Evolutionary conservation across 805 yeast genomes (phyloP).

Genomic region (Clavispora asparagi): DNA sequence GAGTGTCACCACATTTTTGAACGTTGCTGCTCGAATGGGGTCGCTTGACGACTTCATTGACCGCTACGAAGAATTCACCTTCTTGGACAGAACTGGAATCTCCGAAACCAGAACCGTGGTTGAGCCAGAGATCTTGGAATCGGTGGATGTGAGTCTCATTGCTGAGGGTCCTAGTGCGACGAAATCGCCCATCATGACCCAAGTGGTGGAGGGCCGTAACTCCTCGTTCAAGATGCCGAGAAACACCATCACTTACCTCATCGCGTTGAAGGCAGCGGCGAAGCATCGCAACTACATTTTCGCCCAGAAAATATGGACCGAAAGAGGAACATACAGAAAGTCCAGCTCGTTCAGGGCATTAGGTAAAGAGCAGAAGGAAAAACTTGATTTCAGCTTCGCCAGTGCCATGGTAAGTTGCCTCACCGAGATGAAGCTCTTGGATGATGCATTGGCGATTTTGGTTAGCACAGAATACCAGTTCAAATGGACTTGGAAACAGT

Average conservation of each 20-base stretch:
- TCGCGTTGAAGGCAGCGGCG: slow-evolving; percentile 64
- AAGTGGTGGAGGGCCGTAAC: slow-evolving; percentile 1
- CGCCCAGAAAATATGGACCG: slow-evolving; percentile 69
- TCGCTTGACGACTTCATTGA: slow-evolving; percentile 28
- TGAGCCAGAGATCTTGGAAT: slow-evolving; percentile 6
- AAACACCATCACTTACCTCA: slow-evolving; percentile 47
- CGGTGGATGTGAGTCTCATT: slow-evolving; percentile 4
- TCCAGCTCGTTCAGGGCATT: slow-evolving; percentile 43
- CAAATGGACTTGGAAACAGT: slow-evolving; percentile 54
- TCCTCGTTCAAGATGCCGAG: slow-evolving; percentile 15
- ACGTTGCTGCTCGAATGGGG: slow-evolving; percentile 38
- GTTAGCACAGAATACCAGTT: slow-evolving; percentile 63
- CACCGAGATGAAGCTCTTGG: slow-evolving; percentile 47
- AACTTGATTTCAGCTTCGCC: slow-evolving; percentile 66
- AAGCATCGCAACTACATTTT: slow-evolving; percentile 48
- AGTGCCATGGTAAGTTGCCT: slow-evolving; percentile 59
- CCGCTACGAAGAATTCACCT: slow-evolving; percentile 26
- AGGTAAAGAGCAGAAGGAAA: slow-evolving; percentile 31
- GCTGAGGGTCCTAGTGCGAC: slow-evolving; percentile 5
- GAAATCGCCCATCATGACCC: slow-evolving; percentile 19
- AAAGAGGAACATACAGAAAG: slow-evolving; percentile 70
- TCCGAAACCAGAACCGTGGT: slow-evolving; percentile 15
- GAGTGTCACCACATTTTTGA: slow-evolving; percentile 48
- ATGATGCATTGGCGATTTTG: slow-evolving; percentile 68
- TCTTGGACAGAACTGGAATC: slow-evolving; percentile 20